phyloP scores from a whole-genome alignment of 2,329 filamentous ascomycete species.

The Aspergillus carbonarius region DNA sequence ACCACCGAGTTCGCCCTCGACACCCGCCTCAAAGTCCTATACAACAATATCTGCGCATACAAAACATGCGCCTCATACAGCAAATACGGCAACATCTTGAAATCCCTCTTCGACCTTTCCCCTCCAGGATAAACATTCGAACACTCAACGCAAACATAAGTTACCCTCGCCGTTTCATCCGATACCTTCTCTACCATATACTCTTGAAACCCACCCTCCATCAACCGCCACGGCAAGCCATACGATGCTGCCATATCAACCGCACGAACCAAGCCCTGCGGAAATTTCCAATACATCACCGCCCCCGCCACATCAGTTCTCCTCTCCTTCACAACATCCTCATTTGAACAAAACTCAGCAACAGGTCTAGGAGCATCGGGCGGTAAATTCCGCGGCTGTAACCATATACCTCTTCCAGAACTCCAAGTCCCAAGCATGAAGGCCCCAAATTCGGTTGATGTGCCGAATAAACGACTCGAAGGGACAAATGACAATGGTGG shows the following conservation, averaged over 20 bases:
- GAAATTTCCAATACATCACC: conserved; percentile 6
- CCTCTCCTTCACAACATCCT: background rate
- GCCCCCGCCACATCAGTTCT: background rate
- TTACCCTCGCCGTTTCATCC: conserved; percentile 7
- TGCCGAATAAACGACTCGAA: background rate
- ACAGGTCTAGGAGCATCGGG: background rate
- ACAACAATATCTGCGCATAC: conserved; percentile 9
- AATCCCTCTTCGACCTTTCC: background rate
- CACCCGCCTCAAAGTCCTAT: too few species aligned
- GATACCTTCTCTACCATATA: conserved; percentile 10
- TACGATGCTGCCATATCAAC: conserved; percentile 5
- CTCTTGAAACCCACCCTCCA: conserved; percentile 16
- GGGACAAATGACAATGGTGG: background rate
- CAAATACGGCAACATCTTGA: conserved; percentile 9
- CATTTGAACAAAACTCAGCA: background rate
- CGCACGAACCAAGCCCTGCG: background rate
- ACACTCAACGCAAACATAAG: conserved; percentile 10
- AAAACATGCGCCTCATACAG: conserved; percentile 13
- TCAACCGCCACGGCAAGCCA: conserved; percentile 13
- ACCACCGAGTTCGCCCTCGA: too few species aligned
- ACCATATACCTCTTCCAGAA: background rate
- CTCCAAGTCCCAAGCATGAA: background rate
- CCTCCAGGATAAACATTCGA: conserved; percentile 5
- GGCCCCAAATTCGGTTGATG: background rate
- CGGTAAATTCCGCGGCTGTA: background rate